These are phyloP conservation scores for Trichoderma sp. DNA, from an alignment of 2,329 filamentous ascomycete genomes.

Conservation along the genomic window DNA sequence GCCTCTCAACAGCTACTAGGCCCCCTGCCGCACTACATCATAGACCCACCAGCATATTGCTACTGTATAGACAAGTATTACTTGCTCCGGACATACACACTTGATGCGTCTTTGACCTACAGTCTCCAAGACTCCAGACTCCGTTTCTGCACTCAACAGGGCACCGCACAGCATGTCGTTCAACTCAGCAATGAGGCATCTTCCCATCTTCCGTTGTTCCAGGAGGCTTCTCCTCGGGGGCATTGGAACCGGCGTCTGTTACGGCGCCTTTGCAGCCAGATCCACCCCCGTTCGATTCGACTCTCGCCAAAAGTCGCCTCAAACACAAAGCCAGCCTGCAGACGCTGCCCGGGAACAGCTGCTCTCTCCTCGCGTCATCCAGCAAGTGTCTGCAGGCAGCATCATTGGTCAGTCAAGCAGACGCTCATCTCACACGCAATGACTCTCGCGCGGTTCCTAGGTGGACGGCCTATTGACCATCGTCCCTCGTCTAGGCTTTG, in stretches of 20 bases:
- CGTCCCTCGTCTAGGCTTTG: slow-evolving; percentile 52
- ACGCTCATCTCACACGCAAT: background rate
- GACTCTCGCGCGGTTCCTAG: background rate
- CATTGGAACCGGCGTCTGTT: slow-evolving; percentile 35
- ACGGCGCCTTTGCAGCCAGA: slow-evolving; percentile 35
- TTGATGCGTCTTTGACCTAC: too few species aligned
- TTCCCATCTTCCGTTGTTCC: slow-evolving; percentile 17
- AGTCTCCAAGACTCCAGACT: background rate
- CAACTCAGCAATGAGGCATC: background rate
- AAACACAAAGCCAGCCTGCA: slow-evolving; percentile 29
- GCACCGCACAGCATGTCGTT: background rate
- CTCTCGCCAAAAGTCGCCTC: slow-evolving; percentile 32
- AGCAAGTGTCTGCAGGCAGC: slow-evolving; percentile 58
- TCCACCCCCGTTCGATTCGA: slow-evolving; percentile 38
- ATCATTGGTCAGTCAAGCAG: slow-evolving; percentile 47
- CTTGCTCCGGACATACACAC: too few species aligned
- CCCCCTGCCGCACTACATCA: too few species aligned
- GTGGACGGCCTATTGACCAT: background rate
- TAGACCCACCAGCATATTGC: too few species aligned
- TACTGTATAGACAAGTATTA: too few species aligned
- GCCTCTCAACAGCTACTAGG: too few species aligned
- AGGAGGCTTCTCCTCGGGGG: slow-evolving; percentile 36
- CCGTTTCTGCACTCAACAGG: background rate
- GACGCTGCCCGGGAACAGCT: slow-evolving; percentile 29
- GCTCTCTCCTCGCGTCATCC: slow-evolving; percentile 42